Evolutionary conservation across 208 protist species (phyloP), one percentile per base, ranked within the genome.

Genomic region (Acanthamoeba quina): DNA sequence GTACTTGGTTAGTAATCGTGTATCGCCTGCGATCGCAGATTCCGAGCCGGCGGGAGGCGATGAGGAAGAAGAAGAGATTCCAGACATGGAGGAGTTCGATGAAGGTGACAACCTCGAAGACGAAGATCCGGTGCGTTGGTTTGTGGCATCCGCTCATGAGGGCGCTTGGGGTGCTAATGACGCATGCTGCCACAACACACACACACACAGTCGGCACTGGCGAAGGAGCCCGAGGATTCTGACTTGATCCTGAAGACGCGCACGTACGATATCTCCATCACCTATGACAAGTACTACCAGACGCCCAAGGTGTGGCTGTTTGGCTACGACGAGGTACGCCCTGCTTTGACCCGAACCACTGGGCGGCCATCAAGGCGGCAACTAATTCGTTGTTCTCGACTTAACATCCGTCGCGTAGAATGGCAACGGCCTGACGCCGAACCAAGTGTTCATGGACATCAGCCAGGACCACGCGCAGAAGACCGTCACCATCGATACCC

Each of bases 271-370:
- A 94, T 99, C 5, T 98, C 96, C 83, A 99, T 99, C 80, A 98
- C 98, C 0, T 99, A 99, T 94, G 99, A 99, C 95, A 99, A 99
- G 93, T 99, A 99, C 95, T 99, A 99, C 89, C 97, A 98, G 95
- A 99, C 98, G 24, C 99, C 98, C 34, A 96, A 98, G 17, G 97
- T 99, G 41, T 99, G 99, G 97, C 95, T 99, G 52, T 98, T 98
- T 89, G 99, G 99, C 4, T 99, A 99, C 88, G 97, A 97, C 58
- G 97, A 98, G 95, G 97, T 97, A 52, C 83, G 88, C 37, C 41
- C 37, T 44, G 1, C 5, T 44, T 44, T 44, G 1, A 19, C 74
- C 13, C 2, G 21, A 92, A 7, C 13, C 85, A 1, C 88, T 76
- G n/a, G 15, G 26, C 2, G 15, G 2, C 15, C 13, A 92, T 86